These are phyloP conservation scores for Colletotrichum cuscutae DNA, from an alignment of 2,329 filamentous ascomycete species.

Conservation along the genomic window DNA sequence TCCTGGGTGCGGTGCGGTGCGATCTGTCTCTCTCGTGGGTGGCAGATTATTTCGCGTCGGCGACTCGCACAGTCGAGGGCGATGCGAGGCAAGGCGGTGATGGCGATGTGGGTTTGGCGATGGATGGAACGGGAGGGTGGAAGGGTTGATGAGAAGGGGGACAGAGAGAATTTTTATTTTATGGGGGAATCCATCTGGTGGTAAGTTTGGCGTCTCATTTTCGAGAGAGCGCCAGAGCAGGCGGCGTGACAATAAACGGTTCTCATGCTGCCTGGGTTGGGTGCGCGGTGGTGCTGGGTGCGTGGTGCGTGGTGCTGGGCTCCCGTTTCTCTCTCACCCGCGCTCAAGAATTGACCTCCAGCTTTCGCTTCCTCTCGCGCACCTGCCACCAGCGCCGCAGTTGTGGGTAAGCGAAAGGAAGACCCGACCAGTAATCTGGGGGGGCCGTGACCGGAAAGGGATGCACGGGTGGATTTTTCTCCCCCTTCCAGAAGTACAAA, in stretches of 20 bases:
- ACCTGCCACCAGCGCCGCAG: constrained; percentile 28
- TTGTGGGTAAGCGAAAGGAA: constrained; percentile 35
- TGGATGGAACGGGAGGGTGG: constrained; percentile 36
- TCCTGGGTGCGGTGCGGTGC: neutral
- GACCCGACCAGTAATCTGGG: constrained; percentile 12
- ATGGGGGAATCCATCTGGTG: constrained; percentile 49
- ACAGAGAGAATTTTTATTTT: constrained; percentile 41
- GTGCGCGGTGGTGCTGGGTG: constrained; percentile 33
- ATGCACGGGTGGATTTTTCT: constrained; percentile 26
- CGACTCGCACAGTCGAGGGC: constrained; percentile 31
- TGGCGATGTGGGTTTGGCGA: constrained; percentile 25
- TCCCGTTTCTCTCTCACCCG: constrained; percentile 2
- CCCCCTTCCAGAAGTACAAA: constrained; percentile 27
- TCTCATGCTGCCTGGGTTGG: constrained; percentile 37
- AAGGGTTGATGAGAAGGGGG: constrained; percentile 35
- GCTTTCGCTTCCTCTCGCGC: constrained; percentile 37
- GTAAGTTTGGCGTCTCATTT: constrained; percentile 50
- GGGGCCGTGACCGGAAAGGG: constrained; percentile 28
- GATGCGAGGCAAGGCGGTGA: constrained; percentile 29
- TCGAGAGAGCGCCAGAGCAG: constrained; percentile 36
- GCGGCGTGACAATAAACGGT: constrained; percentile 39
- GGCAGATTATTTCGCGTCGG: constrained; percentile 33
- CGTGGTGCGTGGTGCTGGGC: constrained; percentile 32
- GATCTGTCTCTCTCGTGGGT: constrained; percentile 6
- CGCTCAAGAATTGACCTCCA: constrained; percentile 37